Evolutionary conservation across 73 alveolate genomes (phyloP).

Genomic region (Stentor coeruleus): DNA sequence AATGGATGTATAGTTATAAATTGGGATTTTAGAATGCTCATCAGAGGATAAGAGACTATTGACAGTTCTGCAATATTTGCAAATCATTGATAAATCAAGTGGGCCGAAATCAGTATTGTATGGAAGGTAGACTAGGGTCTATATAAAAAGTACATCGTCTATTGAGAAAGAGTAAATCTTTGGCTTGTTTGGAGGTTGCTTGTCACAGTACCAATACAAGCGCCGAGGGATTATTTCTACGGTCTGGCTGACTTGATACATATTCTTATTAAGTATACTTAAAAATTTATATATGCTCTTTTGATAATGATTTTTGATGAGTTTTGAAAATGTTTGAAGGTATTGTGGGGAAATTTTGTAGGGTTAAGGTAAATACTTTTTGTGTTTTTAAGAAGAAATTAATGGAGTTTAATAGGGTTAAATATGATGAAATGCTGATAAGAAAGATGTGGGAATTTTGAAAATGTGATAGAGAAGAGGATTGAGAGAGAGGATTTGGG

Average conservation of each 20-base stretch:
- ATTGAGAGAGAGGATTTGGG: no score
- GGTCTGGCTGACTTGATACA: not conserved
- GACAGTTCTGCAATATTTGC: conserved; percentile 60
- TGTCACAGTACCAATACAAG: conserved; percentile 80
- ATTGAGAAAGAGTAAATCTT: conserved; percentile 87
- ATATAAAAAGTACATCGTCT: conserved; percentile 49
- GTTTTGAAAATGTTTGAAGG: no score
- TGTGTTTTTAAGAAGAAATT: no score
- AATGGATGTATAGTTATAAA: conserved; percentile 67
- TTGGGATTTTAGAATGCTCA: conserved; percentile 35
- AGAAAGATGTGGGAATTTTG: no score
- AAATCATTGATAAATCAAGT: conserved; percentile 58
- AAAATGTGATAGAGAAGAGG: no score
- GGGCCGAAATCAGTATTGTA: conserved; percentile 83
- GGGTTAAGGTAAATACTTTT: no score
- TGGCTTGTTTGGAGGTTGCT: conserved; percentile 57
- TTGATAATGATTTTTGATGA: no score
- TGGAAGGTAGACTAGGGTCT: conserved; percentile 74
- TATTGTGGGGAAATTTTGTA: no score
- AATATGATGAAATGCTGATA: no score
- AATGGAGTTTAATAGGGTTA: no score
- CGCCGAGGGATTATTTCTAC: conserved; percentile 46
- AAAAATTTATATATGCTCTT: no score
- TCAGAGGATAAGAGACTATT: conserved; percentile 49
- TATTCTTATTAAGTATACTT: no score